These are phyloP conservation scores for Verticillium longisporum DNA, from an alignment of 2,329 filamentous ascomycete genomes.

Conservation along the genomic window DNA sequence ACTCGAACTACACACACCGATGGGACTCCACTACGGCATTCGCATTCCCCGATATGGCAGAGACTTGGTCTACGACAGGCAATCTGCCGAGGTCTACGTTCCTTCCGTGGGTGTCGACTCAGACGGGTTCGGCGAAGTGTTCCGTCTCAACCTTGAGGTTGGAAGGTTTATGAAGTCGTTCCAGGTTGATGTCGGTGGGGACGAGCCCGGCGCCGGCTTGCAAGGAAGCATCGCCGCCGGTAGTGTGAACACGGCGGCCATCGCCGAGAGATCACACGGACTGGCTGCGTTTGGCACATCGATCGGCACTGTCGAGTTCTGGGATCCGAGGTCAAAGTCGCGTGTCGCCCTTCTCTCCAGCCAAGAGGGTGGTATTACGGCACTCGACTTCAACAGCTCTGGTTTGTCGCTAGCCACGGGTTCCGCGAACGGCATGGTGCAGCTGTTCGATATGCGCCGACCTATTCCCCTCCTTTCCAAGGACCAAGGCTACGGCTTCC, in stretches of 20 bases:
- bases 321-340: slow-evolving; percentile 81
- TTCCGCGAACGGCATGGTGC: slow-evolving; percentile 79
- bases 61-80: slow-evolving; percentile 77
- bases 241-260: slow-evolving; percentile 77
- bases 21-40: slow-evolving; percentile 82
- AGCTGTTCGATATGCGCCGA: slow-evolving; percentile 87
- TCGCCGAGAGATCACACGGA: slow-evolving; percentile 85
- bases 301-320: slow-evolving; percentile 93
- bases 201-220: slow-evolving; percentile 65
- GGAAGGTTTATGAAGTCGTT: slow-evolving; percentile 94
- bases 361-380: slow-evolving; percentile 70
- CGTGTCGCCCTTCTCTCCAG: slow-evolving; percentile 70
- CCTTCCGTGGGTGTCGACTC: slow-evolving; percentile 81
- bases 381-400: slow-evolving; percentile 76
- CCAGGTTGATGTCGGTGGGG: slow-evolving; percentile 81
- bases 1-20: slow-evolving; percentile 87
- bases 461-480: slow-evolving; percentile 81
- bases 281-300: slow-evolving; percentile 90
- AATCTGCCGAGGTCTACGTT: slow-evolving; percentile 76
- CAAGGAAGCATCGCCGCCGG: slow-evolving; percentile 84
- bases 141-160: slow-evolving; percentile 82
- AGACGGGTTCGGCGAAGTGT: slow-evolving; percentile 86
- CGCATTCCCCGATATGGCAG: slow-evolving; percentile 88
- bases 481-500: slow-evolving; percentile 91
- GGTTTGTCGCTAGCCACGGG: slow-evolving; percentile 83